Evolutionary conservation across 768 basidiomycete species (phyloP), one percentile per base, ranked within the genome.

Genomic region (Galerina marginata): DNA sequence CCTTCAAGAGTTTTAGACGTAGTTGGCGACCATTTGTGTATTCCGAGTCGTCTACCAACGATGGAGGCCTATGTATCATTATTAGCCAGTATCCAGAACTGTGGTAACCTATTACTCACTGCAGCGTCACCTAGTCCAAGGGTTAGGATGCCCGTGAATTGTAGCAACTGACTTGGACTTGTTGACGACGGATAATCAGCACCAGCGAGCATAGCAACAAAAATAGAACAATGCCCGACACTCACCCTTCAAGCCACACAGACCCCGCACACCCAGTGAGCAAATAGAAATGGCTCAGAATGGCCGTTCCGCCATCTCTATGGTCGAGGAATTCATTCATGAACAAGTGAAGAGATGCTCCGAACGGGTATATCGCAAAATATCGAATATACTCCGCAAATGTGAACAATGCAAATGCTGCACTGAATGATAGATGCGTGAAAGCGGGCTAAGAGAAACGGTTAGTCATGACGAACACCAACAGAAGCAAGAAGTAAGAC

Each of bases 301-400:
- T 96, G 26, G 95, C 97, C 10, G 96, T 96, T 3, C 97, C 97
- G 51, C 89, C 84, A 74, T 99, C 97, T 76, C 93, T 93, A 67
- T 90, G 84, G 76, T 99, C 97, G 72, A 99, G 79, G 71, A 99
- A 99, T 72, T 99, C 97, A 77, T 91, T 92, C 87, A 99, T 88
- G 75, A 99, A 99, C 56, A 98, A 78, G 75, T 99, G 97, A 16
- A 99, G 87, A 10, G 87, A 80, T 9, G 92, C 96, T 12, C 95
- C 95, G 67, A 98, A 92, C 3, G 97, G 97, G 77, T 97, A 98
- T 50, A 99, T 85, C 39, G 97, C 97, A 75, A 99, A 99, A 75
- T 98, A 99, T 59, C 97, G 93, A 64, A 98, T 86, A 78, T 98
- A 99, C 78, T 99, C 97, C 58, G 93, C 89, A 72, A 99, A 98